These are phyloP conservation scores for Zymoseptoria pseudotritici DNA, from an alignment of 2,329 filamentous ascomycete species.

Conservation along the genomic window DNA sequence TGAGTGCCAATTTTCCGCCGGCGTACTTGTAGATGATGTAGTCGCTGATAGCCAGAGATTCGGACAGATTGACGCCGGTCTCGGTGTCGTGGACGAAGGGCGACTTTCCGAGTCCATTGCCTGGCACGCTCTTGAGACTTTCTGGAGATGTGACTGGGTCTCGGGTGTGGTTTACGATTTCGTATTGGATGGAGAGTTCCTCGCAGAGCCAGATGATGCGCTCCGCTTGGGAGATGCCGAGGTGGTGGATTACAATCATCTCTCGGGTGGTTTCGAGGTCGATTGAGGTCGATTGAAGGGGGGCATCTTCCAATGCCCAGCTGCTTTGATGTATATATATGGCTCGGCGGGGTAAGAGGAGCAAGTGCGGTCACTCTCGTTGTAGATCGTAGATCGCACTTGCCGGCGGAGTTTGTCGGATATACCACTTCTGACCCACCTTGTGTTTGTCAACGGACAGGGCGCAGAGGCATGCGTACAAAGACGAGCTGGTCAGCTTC, in stretches of 20 bases:
- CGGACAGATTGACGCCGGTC: conserved; percentile 44
- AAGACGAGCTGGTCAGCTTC: no score
- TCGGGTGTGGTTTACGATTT: conserved; percentile 40
- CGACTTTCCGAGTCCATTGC: conserved; percentile 6
- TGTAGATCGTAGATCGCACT: neutral
- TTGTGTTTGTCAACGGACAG: neutral
- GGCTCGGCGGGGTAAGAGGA: neutral
- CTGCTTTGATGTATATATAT: neutral
- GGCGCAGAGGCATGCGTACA: no score
- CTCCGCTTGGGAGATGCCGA: conserved; percentile 50
- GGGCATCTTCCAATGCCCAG: neutral
- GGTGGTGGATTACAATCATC: conserved; percentile 32
- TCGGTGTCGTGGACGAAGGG: conserved; percentile 54
- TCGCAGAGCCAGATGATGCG: conserved; percentile 57
- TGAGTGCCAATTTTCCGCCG: conserved; percentile 42
- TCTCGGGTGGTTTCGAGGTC: conserved; percentile 12
- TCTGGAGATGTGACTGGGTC: conserved; percentile 29
- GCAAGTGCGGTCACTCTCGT: neutral
- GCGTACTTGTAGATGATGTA: conserved; percentile 53
- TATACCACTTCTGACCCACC: neutral
- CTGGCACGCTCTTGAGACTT: conserved; percentile 10
- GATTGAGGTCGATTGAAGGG: no score
- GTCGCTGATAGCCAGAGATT: conserved; percentile 52
- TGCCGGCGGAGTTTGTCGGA: neutral
- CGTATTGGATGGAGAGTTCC: conserved; percentile 52